These are phyloP conservation scores for Viola odorata DNA, from an alignment of 345 rosid species.

Conservation along the genomic window DNA sequence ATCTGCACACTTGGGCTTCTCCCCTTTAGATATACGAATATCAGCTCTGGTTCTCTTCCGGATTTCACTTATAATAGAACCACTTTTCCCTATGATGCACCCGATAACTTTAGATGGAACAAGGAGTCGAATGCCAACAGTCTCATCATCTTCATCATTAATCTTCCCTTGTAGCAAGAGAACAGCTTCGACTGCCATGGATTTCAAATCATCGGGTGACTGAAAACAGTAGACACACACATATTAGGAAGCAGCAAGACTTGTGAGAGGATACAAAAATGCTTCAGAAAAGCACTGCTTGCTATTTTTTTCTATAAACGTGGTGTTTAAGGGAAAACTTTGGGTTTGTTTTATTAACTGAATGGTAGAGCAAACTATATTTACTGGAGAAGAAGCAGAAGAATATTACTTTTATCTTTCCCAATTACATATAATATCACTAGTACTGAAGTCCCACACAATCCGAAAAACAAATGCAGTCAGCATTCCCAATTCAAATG, in stretches of 20 bases:
- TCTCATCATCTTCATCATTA: conserved; percentile 66
- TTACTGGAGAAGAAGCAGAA: background rate
- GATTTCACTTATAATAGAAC: conserved; percentile 85
- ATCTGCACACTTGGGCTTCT: conserved; percentile 65
- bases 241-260: background rate
- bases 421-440: no score
- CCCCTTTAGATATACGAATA: conserved; percentile 72
- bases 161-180: conserved; percentile 83
- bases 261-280: background rate
- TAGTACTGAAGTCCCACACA: no score
- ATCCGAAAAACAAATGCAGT: no score
- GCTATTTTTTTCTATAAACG: background rate
- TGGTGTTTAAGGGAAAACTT: background rate
- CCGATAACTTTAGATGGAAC: conserved; percentile 89
- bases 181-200: conserved; percentile 92
- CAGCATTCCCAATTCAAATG: no score
- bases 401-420: background rate
- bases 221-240: conserved; percentile 18
- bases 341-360: background rate
- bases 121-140: conserved; percentile 59
- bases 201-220: conserved; percentile 87
- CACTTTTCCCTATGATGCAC: conserved; percentile 88
- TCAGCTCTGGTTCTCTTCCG: conserved; percentile 80
- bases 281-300: background rate
- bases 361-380: background rate